A percentile compares a stretch with the other conserved stretches of the same genome.
These are phyloP conservation scores for Moricandia arvensis DNA, from an alignment of 345 rosid genomes.

Conservation along the genomic window DNA sequence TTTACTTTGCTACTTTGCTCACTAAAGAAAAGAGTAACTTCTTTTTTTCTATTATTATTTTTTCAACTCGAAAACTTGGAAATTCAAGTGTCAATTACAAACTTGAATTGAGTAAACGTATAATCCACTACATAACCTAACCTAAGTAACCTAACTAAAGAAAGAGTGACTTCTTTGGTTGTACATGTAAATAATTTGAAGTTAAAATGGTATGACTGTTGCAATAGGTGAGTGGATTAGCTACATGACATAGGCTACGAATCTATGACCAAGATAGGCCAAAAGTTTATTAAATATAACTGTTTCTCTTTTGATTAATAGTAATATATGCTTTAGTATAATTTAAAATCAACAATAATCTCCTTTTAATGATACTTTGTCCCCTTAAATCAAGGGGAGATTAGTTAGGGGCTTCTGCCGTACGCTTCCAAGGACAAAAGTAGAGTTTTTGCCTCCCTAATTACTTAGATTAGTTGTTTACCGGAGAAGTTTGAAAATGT, in stretches of 20 bases:
- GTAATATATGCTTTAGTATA: neutral
- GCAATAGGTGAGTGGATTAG: too few species aligned
- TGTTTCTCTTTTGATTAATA: neutral
- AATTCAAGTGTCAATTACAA: too few species aligned
- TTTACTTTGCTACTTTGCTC: too few species aligned
- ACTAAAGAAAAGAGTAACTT: too few species aligned
- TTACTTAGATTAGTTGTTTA: slow-evolving; percentile 20
- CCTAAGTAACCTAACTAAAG: too few species aligned
- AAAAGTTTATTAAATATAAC: neutral
- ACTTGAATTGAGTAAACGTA: too few species aligned
- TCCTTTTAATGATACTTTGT: slow-evolving; percentile 32
- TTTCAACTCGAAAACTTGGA: too few species aligned
- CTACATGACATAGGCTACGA: neutral
- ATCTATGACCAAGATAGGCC: slow-evolving; percentile 7
- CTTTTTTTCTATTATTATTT: too few species aligned
- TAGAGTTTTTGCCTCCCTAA: neutral
- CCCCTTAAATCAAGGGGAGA: slow-evolving; percentile 37
- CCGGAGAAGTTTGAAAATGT: slow-evolving; percentile 18
- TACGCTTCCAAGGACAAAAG: slow-evolving; percentile 36
- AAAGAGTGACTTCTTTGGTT: neutral
- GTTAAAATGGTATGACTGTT: slow-evolving; percentile 3
- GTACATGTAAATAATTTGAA: slow-evolving; percentile 1
- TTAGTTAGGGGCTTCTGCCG: slow-evolving; percentile 28
- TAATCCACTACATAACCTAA: too few species aligned
- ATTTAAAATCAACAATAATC: slow-evolving; percentile 23